Percentiles rank a stretch among this genome's conserved stretches.
Conservation (phyloP, 306 rosid species). For the Quercus mongolica region DNA sequence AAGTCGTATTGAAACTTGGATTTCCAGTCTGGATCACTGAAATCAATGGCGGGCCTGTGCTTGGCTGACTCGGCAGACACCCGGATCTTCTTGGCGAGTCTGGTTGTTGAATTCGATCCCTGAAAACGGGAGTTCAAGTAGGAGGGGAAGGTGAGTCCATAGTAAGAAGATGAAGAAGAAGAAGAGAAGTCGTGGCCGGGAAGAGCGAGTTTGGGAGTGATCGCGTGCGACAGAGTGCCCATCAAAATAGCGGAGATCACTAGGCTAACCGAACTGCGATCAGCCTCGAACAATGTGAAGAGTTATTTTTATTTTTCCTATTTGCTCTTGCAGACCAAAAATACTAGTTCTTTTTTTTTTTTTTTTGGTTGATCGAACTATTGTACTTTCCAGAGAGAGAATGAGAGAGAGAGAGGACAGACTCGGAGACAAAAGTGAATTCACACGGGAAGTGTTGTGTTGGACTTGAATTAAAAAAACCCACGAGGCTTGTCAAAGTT, state of each 20-base stretch:
- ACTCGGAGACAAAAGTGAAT: not conserved
- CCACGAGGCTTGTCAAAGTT: not conserved
- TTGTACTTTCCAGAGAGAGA: not conserved
- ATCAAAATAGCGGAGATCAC: slow-evolving; percentile 26
- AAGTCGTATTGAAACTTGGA: slow-evolving; percentile 69
- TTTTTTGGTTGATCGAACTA: not conserved
- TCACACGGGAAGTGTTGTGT: too few species aligned
- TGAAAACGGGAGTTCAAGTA: slow-evolving; percentile 1
- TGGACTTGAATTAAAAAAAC: not conserved
- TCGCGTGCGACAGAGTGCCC: slow-evolving; percentile 61
- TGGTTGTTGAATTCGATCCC: not conserved
- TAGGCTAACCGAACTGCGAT: not conserved
- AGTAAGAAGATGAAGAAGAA: not conserved
- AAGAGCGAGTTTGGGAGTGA: slow-evolving; percentile 34
- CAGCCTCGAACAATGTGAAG: not conserved
- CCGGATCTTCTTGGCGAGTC: slow-evolving; percentile 9
- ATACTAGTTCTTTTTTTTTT: too few species aligned
- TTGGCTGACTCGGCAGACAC: slow-evolving; percentile 26
- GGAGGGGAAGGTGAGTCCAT: slow-evolving; percentile 13
- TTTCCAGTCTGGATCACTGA: slow-evolving; percentile 86
- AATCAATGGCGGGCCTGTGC: slow-evolving; percentile 43
- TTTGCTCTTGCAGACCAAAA: too few species aligned
- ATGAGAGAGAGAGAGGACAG: not conserved
- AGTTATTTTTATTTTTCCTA: too few species aligned
- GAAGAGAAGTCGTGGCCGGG: slow-evolving; percentile 15